phyloP scores from a whole-genome alignment of 768 basidiomycete species.

The Holtermannia corniformis region DNA sequence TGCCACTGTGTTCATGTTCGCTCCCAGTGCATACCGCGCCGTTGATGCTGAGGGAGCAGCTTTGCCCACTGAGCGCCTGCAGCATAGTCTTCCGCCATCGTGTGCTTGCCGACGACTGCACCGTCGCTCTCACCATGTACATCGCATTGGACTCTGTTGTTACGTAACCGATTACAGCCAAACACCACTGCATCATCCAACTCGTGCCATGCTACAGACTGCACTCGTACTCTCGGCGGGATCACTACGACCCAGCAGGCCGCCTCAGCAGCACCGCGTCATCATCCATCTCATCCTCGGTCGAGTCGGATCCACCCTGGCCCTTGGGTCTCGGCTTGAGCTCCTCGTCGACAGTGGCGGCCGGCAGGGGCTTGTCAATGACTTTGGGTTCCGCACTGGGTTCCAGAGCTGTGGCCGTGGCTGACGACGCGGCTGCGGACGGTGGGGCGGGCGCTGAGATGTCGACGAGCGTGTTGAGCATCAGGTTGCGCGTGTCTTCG shows the following conservation, averaged over 20 bases:
- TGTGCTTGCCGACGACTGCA: too few species aligned
- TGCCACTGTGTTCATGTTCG: too few species aligned
- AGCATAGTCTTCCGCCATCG: not conserved
- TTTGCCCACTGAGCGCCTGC: not conserved
- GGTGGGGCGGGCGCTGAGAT: constrained; percentile 50
- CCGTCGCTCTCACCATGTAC: too few species aligned
- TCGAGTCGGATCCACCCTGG: constrained; percentile 16
- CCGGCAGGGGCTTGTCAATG: not conserved
- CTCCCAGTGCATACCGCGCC: too few species aligned
- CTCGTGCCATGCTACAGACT: too few species aligned
- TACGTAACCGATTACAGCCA: too few species aligned
- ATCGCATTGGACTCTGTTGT: too few species aligned
- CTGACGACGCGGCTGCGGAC: not conserved
- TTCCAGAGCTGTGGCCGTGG: not conserved
- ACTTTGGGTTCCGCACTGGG: not conserved
- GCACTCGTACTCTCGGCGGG: not conserved
- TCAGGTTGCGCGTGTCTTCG: constrained; percentile 59
- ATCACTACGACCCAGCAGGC: too few species aligned
- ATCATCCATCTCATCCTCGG: constrained; percentile 40
- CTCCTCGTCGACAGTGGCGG: not conserved
- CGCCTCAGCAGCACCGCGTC: constrained; percentile 37
- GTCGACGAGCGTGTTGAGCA: constrained; percentile 67
- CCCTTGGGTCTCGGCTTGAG: constrained; percentile 5
- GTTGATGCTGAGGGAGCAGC: not conserved
- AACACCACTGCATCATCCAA: too few species aligned